Percentiles rank a stretch among this genome's conserved stretches.
Evolutionary conservation across 768 basidiomycete genomes (phyloP).

Genomic region (Aureoboletus auriporus): DNA sequence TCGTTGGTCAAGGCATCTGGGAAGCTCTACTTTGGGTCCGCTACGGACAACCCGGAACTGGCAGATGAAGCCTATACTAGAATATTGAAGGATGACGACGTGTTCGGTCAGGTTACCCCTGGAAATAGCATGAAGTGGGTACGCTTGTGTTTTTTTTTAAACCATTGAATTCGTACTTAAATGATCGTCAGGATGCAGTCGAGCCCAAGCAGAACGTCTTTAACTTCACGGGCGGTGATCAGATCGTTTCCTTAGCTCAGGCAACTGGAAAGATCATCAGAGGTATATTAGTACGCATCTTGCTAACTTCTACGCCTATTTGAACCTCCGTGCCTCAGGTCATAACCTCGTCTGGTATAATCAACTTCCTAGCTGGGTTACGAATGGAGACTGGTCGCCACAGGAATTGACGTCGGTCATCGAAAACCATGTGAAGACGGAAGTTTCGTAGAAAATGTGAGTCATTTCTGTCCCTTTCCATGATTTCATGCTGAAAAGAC

Average conservation of each 20-base stretch:
- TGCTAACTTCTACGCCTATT: neutral
- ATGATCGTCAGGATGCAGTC: slow-evolving; percentile 10
- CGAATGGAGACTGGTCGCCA: slow-evolving; percentile 10
- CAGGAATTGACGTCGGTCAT: slow-evolving; percentile 13
- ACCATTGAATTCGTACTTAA: neutral
- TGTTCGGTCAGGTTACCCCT: slow-evolving; percentile 20
- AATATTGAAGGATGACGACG: slow-evolving; percentile 6
- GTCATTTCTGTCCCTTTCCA: neutral
- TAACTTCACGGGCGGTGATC: slow-evolving; percentile 19
- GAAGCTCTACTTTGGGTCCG: slow-evolving; percentile 46
- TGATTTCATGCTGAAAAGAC: neutral
- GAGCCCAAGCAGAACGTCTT: slow-evolving; percentile 24
- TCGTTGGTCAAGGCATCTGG: slow-evolving; percentile 35
- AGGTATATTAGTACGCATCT: slow-evolving; percentile 5
- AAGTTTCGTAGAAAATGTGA: slow-evolving; percentile 17
- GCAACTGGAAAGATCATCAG: slow-evolving; percentile 17
- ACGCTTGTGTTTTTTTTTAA: neutral
- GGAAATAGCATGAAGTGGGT: slow-evolving; percentile 22
- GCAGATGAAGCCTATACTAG: slow-evolving; percentile 25
- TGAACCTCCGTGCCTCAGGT: slow-evolving; percentile 1
- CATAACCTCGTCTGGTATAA: slow-evolving; percentile 18
- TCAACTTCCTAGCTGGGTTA: slow-evolving; percentile 17
- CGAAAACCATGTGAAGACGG: slow-evolving; percentile 14
- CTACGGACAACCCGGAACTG: slow-evolving; percentile 46
- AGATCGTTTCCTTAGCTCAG: slow-evolving; percentile 17